phyloP scores from a whole-genome alignment of 495 filamentous ascomycete species.

The Penicillium bovifimosum region DNA sequence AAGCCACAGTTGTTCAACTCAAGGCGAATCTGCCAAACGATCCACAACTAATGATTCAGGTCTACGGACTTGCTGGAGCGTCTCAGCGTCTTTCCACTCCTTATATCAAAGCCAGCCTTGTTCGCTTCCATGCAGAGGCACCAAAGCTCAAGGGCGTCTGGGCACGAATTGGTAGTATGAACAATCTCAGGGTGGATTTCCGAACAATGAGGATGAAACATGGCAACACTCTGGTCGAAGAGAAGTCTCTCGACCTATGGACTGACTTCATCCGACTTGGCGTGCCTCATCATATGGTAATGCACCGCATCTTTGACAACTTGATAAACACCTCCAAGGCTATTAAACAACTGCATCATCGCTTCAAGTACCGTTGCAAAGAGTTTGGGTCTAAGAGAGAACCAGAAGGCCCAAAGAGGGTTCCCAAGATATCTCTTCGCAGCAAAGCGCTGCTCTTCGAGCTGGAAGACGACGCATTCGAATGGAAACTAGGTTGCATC shows the following conservation, averaged over 20 bases:
- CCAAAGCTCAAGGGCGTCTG: constrained; percentile 76
- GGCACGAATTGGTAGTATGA: constrained; percentile 80
- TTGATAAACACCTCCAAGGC: constrained; percentile 83
- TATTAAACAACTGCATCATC: constrained; percentile 80
- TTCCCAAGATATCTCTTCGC: constrained; percentile 78
- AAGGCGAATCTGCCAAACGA: constrained; percentile 84
- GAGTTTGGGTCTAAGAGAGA: constrained; percentile 80
- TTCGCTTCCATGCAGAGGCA: constrained; percentile 78
- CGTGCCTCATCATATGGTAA: constrained; percentile 89
- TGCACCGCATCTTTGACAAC: constrained; percentile 91
- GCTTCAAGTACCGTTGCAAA: constrained; percentile 78
- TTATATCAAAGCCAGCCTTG: constrained; percentile 66
- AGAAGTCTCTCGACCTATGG: constrained; percentile 78
- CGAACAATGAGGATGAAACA: constrained; percentile 67
- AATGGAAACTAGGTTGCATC: constrained; percentile 92
- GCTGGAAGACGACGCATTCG: constrained; percentile 92
- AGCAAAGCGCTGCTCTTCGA: constrained; percentile 80
- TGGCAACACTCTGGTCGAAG: constrained; percentile 55
- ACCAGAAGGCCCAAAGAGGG: constrained; percentile 75
- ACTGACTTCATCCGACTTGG: constrained; percentile 81
- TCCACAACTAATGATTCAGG: constrained; percentile 83
- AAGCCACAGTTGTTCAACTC: constrained; percentile 71
- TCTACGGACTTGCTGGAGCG: constrained; percentile 73
- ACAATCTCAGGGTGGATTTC: constrained; percentile 70
- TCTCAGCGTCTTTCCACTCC: constrained; percentile 81